phyloP scores from a whole-genome alignment of 768 basidiomycete genomes.

The Lactarius deliciosus region DNA sequence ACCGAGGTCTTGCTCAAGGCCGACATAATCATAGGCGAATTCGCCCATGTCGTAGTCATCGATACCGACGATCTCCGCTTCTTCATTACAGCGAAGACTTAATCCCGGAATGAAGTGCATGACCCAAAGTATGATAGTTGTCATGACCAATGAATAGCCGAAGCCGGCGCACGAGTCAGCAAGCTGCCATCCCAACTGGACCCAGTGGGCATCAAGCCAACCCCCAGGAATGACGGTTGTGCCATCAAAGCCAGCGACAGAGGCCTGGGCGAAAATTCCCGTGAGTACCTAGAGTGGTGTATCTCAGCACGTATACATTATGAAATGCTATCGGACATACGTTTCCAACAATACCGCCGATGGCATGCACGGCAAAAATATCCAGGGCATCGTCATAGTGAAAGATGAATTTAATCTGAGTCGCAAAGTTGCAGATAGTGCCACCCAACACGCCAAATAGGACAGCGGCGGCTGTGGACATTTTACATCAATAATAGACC shows the following conservation, averaged over 20 bases:
- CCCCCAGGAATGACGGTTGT: slow-evolving; percentile 46
- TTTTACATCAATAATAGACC: slow-evolving; percentile 15
- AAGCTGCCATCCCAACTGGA: slow-evolving; percentile 50
- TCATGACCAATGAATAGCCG: slow-evolving; percentile 38
- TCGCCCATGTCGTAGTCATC: slow-evolving; percentile 91
- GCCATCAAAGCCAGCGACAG: slow-evolving; percentile 49
- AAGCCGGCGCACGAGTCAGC: slow-evolving; percentile 38
- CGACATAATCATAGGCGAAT: slow-evolving; percentile 86
- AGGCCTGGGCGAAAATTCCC: slow-evolving; percentile 36
- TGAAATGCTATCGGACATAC: slow-evolving; percentile 26
- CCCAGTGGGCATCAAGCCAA: slow-evolving; percentile 42
- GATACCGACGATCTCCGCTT: slow-evolving; percentile 44
- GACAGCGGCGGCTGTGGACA: slow-evolving; percentile 65
- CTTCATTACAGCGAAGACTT: slow-evolving; percentile 37
- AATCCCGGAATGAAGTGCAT: slow-evolving; percentile 50
- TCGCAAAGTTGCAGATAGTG: slow-evolving; percentile 90
- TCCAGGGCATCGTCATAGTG: slow-evolving; percentile 80
- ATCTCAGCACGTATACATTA: not conserved
- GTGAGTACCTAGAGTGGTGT: slow-evolving; percentile 37
- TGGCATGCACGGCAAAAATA: slow-evolving; percentile 84
- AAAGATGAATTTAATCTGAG: slow-evolving; percentile 84
- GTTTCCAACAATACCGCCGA: slow-evolving; percentile 81
- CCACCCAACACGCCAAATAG: slow-evolving; percentile 84
- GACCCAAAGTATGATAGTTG: slow-evolving; percentile 41
- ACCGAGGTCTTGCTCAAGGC: slow-evolving; percentile 44